Percentiles rank a stretch among this genome's conserved stretches.
Evolutionary conservation across 192 early-diverging fungal genomes (phyloP).

Genomic region (Gigaspora rosea): DNA sequence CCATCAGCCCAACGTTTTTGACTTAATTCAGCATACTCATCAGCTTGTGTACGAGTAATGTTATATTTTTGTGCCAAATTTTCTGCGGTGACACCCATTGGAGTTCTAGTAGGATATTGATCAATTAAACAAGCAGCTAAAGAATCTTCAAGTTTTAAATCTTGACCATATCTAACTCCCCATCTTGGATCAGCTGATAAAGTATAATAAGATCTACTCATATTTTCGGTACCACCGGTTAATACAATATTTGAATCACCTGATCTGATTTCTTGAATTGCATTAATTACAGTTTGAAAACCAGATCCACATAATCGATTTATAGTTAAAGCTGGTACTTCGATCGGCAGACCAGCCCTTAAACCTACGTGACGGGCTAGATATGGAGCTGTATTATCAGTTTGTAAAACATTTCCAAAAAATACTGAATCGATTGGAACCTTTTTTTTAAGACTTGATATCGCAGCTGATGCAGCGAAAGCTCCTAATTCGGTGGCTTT

Average conservation of each 20-base stretch:
- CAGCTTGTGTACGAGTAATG: slow-evolving; percentile 80
- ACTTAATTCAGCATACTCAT: slow-evolving; percentile 77
- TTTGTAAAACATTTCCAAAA: slow-evolving; percentile 93
- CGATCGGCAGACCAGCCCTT: slow-evolving; percentile 79
- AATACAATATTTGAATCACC: slow-evolving; percentile 86
- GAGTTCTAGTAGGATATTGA: slow-evolving; percentile 75
- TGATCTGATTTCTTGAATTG: slow-evolving; percentile 85
- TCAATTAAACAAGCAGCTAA: slow-evolving; percentile 83
- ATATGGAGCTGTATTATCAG: slow-evolving; percentile 81
- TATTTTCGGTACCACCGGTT: slow-evolving; percentile 91
- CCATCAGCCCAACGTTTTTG: slow-evolving; percentile 88
- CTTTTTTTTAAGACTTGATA: slow-evolving; percentile 72
- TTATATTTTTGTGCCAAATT: slow-evolving; percentile 84
- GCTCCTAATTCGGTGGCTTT: slow-evolving; percentile 82
- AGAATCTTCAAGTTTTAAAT: slow-evolving; percentile 89
- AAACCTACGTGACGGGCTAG: slow-evolving; percentile 93
- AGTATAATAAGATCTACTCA: slow-evolving; percentile 91
- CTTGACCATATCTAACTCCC: slow-evolving; percentile 85
- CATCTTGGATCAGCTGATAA: slow-evolving; percentile 73
- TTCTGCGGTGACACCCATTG: slow-evolving; percentile 97
- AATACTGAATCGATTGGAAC: slow-evolving; percentile 85
- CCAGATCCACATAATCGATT: slow-evolving; percentile 97
- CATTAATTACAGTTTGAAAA: slow-evolving; percentile 93
- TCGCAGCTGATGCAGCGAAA: slow-evolving; percentile 85
- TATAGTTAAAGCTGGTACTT: slow-evolving; percentile 87